Evolutionary conservation across 202 grass and related monocot species (phyloP).

Genomic region (Schoenoplectus tabernaemontani): DNA sequence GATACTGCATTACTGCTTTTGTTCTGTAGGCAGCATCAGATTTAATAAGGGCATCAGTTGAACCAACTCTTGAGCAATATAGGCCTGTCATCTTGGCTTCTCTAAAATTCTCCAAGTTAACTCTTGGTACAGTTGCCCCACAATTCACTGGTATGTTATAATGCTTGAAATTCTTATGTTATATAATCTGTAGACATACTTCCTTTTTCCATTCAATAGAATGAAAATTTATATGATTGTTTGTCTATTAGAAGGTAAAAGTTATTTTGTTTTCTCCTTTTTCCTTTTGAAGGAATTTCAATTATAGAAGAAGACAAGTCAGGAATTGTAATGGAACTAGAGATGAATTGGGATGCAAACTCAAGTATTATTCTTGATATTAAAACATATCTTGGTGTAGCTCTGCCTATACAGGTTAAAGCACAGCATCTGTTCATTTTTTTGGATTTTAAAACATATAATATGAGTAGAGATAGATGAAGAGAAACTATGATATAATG

Average conservation of each 20-base stretch:
- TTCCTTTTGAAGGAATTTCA: conserved; percentile 62
- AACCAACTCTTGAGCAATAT: conserved; percentile 91
- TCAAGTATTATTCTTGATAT: conserved; percentile 84
- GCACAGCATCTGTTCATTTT: too few relatives aligned
- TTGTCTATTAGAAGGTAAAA: neutral
- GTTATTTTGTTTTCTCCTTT: neutral
- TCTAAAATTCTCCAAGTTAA: conserved; percentile 93
- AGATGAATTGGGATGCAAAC: conserved; percentile 98
- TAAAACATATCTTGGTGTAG: conserved; percentile 80
- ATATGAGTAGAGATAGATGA: neutral
- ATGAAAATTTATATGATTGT: conserved; percentile 2
- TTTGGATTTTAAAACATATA: too few relatives aligned
- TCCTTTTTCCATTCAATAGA: neutral
- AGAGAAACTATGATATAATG: neutral
- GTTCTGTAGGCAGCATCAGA: conserved; percentile 75
- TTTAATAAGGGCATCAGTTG: conserved; percentile 73
- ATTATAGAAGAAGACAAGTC: conserved; percentile 66
- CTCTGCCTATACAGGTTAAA: conserved; percentile 89
- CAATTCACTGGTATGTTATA: conserved; percentile 75
- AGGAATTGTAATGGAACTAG: conserved; percentile 83
- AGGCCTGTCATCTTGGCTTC: conserved; percentile 65
- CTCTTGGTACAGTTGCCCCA: conserved; percentile 94
- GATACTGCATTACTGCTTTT: conserved; percentile 21
- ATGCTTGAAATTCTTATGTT: neutral
- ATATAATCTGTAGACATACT: neutral